Conservation (phyloP, 2,329 filamentous ascomycete species). For the Xylariales sp. region DNA sequence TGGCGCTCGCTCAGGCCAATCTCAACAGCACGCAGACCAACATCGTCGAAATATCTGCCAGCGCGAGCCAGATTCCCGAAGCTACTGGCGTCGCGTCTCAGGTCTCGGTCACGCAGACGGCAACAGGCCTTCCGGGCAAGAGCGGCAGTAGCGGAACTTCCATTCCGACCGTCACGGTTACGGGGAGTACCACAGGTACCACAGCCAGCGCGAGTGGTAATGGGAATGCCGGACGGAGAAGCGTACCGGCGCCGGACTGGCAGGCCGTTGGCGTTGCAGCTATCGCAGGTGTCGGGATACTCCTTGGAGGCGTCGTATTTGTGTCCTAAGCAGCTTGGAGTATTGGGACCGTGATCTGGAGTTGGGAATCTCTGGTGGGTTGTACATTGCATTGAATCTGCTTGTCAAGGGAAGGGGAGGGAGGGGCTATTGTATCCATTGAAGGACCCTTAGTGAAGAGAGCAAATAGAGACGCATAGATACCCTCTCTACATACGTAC, state of each 20-base stretch:
- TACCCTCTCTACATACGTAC: too few relatives aligned
- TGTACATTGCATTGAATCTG: too few relatives aligned
- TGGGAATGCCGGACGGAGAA: slow-evolving; percentile 15
- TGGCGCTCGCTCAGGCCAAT: slow-evolving; percentile 50
- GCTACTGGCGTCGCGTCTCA: slow-evolving; percentile 39
- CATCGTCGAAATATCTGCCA: slow-evolving; percentile 40
- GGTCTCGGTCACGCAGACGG: slow-evolving; percentile 17
- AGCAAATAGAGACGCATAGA: too few relatives aligned
- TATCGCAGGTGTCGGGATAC: neutral
- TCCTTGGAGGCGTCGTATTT: slow-evolving; percentile 3
- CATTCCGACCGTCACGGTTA: slow-evolving; percentile 11
- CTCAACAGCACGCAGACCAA: slow-evolving; percentile 39
- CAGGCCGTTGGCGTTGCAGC: slow-evolving; percentile 9
- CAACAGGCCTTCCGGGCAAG: slow-evolving; percentile 15
- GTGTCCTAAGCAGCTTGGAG: too few relatives aligned
- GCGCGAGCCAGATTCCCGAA: slow-evolving; percentile 34
- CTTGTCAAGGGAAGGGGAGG: too few relatives aligned
- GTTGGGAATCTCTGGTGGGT: too few relatives aligned
- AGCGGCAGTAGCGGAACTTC: slow-evolving; percentile 11
- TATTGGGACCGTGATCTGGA: too few relatives aligned
- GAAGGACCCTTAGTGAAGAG: too few relatives aligned
- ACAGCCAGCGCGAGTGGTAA: slow-evolving; percentile 12
- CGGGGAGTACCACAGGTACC: slow-evolving; percentile 8
- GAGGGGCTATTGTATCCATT: too few relatives aligned
- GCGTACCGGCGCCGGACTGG: slow-evolving; percentile 18